These are phyloP conservation scores for Flagelloscypha sp. DNA, from an alignment of 768 basidiomycete genomes.

Conservation along the genomic window DNA sequence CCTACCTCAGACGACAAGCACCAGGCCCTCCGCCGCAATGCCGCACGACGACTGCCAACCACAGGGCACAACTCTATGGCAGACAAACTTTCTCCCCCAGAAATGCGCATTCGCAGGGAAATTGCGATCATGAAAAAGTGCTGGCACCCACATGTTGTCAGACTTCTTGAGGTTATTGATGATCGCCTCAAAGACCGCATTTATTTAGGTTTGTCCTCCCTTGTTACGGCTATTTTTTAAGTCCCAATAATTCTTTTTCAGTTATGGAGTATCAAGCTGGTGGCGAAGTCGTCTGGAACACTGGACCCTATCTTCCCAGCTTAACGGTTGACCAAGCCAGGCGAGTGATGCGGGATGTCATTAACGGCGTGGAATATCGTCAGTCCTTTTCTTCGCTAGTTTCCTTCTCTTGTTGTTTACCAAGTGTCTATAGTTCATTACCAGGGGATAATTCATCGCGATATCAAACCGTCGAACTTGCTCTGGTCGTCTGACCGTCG, in stretches of 20 bases:
- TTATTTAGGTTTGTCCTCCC: conserved; percentile 75
- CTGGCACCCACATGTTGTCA: conserved; percentile 81
- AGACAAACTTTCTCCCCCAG: conserved; percentile 62
- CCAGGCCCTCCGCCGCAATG: conserved; percentile 24
- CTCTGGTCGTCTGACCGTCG: conserved; percentile 82
- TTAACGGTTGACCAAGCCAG: conserved; percentile 77
- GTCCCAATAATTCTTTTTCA: conserved; percentile 20
- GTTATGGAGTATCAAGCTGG: conserved; percentile 96
- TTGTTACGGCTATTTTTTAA: not conserved
- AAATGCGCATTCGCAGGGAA: conserved; percentile 83
- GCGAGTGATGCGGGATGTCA: conserved; percentile 84
- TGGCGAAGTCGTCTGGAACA: conserved; percentile 90
- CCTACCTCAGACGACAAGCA: conserved; percentile 21
- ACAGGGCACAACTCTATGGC: conserved; percentile 47
- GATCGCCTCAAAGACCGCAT: conserved; percentile 82
- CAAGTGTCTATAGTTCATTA: conserved; percentile 65
- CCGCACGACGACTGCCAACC: conserved; percentile 36
- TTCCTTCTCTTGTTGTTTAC: conserved; percentile 5
- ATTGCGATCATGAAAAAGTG: conserved; percentile 99
- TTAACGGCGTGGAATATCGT: conserved; percentile 94
- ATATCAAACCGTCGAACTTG: conserved; percentile 98
- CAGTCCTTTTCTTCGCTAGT: conserved; percentile 26
- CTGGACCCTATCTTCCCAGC: conserved; percentile 55
- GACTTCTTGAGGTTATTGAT: conserved; percentile 90
- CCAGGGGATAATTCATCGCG: conserved; percentile 98